Conservation (phyloP, 306 rosid species). For the Rosa rugosa region DNA sequence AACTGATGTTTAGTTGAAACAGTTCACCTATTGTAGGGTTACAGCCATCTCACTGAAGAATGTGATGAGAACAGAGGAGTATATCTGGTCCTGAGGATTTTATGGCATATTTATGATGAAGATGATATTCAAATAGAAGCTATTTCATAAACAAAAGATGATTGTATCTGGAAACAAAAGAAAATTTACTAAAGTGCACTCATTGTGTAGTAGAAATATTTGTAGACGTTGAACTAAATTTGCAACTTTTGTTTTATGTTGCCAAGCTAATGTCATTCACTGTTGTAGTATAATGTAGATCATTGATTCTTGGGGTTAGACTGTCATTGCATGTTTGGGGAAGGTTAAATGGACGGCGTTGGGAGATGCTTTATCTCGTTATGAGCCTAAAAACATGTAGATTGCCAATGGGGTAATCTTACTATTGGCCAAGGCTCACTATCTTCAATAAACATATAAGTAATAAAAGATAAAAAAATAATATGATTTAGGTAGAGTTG, state of each 20-base stretch:
- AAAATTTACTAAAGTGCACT: neutral
- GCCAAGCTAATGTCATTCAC: neutral
- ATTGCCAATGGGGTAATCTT: neutral
- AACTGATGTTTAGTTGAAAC: neutral
- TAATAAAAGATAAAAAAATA: neutral
- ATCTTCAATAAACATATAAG: neutral
- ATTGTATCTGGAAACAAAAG: neutral
- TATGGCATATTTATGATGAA: conserved; percentile 4
- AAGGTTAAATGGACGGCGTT: neutral
- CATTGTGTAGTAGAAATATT: neutral
- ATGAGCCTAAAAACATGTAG: neutral
- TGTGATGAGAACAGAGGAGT: neutral
- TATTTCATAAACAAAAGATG: conserved; percentile 12
- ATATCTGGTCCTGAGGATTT: neutral
- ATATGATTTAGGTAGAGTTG: conserved; percentile 23
- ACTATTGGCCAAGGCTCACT: neutral
- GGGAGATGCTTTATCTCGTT: neutral
- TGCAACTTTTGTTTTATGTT: neutral
- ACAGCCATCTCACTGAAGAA: neutral
- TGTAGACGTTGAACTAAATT: neutral
- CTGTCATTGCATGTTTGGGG: neutral
- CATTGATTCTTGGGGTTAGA: neutral
- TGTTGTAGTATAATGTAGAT: neutral
- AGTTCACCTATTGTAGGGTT: neutral
- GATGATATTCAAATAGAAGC: neutral